Conservation (phyloP, 345 rosid species). For the Noccaea bulbosa region DNA sequence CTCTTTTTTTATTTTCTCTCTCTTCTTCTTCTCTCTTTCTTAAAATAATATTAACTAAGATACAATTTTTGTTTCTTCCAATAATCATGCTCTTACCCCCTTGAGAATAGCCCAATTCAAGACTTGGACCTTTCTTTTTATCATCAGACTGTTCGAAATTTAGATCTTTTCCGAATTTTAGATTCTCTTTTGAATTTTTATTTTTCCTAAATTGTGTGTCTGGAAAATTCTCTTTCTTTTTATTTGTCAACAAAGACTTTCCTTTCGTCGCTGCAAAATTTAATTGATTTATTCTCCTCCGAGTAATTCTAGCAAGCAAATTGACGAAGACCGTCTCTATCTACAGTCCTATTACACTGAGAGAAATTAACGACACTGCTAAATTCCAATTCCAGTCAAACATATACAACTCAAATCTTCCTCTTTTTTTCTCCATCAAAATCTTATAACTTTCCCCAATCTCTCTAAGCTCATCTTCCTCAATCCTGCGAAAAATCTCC, state of each 20-base stretch:
- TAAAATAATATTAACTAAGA: no score
- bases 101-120: not conserved
- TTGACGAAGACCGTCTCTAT: not conserved
- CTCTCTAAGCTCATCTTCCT: conserved; percentile 9
- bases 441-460: not conserved
- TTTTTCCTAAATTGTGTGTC: not conserved
- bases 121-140: not conserved
- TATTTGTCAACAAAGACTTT: not conserved
- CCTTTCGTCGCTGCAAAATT: not conserved
- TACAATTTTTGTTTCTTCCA: no score
- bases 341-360: conserved; percentile 13
- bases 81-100: no score
- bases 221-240: not conserved
- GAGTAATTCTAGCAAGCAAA: conserved; percentile 3
- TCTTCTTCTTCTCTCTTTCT: no score
- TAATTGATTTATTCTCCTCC: not conserved
- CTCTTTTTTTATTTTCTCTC: no score
- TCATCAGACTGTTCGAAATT: not conserved
- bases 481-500: not conserved
- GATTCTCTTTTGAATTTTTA: not conserved
- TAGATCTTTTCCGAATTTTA: not conserved
- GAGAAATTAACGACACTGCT: conserved; percentile 14
- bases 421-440: not conserved
- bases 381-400: conserved; percentile 31
- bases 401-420: conserved; percentile 20